Evolutionary conservation across 1,139 yeast genomes (phyloP), one percentile per base, ranked within the genome.

Genomic region (Debaryomycetaceae sp.): DNA sequence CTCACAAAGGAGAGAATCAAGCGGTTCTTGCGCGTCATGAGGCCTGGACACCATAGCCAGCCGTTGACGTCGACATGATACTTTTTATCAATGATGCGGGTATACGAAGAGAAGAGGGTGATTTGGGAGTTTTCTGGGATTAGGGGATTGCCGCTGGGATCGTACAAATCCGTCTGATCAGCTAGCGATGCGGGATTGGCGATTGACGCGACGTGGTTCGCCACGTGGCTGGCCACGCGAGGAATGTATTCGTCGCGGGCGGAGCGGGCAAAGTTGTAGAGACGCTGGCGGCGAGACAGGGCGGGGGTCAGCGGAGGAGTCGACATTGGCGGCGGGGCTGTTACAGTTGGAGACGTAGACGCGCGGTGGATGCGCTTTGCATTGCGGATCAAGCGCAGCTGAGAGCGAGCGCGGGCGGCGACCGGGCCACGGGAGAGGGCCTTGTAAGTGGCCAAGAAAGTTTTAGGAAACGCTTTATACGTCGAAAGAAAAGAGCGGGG

Each of bases 61-160:
- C 95, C 95, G 27, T 81, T 68, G 3, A 85, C 72, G 30, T 76
- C 74, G 2, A 86, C 76, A 28, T 66, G 62, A 45, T 56, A 75
- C 6, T 38, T 35, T 15, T 42, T 44, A 1, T 41, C 40, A 13
- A 48, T 35, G 4, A 38, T 41, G 14, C 78, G 55, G 0, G 85
- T 67, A 47, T 78, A 82, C 4, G 83, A 69, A 2, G 87, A 87
- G 40, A 76, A 80, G 5, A 45, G 68, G 6, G 59, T 50, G 28
- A 64, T 53, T 3, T 52, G 33, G 4, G 69, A 56, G 34, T 60
- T 63, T 21, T 47, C 45, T 4, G 70, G 70, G 21, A 59, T 43
- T 11, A 51, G 39, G 15, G 61, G 41, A 32, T 50, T 43, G 3
- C 67, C 67, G 10, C 45, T 35, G 10, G 49, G 59, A 32, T 57